phyloP scores from a whole-genome alignment of 1,284 basidiomycete species.

The Hymenochaete sp. region DNA sequence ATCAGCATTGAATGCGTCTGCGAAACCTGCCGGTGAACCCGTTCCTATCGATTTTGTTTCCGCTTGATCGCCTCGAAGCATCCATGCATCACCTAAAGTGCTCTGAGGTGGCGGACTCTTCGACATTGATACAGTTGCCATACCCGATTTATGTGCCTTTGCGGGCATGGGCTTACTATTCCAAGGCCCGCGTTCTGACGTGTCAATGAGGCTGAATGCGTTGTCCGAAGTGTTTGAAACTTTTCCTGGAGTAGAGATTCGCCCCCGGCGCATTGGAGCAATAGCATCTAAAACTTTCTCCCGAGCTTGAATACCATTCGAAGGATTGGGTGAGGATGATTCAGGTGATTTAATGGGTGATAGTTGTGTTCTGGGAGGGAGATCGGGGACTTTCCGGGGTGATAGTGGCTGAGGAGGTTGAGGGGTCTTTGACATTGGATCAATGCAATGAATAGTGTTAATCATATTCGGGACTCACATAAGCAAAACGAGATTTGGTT shows the following conservation, averaged over 20 bases:
- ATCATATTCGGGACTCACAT: constrained; percentile 31
- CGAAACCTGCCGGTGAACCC: constrained; percentile 18
- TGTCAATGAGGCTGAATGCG: constrained; percentile 8
- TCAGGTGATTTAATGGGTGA: constrained; percentile 2
- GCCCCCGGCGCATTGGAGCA: constrained; percentile 67
- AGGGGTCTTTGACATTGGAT: constrained; percentile 30
- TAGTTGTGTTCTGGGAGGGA: constrained; percentile 8
- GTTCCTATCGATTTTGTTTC: constrained; percentile 1
- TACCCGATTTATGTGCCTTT: constrained; percentile 17
- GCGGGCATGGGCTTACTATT: constrained; percentile 14
- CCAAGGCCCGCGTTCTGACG: constrained; percentile 9
- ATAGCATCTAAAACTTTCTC: constrained; percentile 70
- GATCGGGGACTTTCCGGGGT: constrained; percentile 7
- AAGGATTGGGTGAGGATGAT: constrained; percentile 22
- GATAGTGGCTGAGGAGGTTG: constrained; percentile 14
- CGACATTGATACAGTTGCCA: constrained; percentile 8
- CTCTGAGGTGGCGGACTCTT: constrained; percentile 10
- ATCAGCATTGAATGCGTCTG: constrained; percentile 23
- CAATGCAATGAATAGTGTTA: constrained; percentile 37
- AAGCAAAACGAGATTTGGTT: constrained; percentile 71
- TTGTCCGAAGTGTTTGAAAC: constrained; percentile 14
- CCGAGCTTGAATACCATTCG: constrained; percentile 53
- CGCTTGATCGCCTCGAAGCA: neutral
- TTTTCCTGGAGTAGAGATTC: constrained; percentile 40
- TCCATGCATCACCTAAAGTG: constrained; percentile 17